Percentiles rank a stretch among this genome's conserved stretches.
Conservation (phyloP, 495 filamentous ascomycete genomes). For the Aspergillus sclerotiicarbonarius region DNA sequence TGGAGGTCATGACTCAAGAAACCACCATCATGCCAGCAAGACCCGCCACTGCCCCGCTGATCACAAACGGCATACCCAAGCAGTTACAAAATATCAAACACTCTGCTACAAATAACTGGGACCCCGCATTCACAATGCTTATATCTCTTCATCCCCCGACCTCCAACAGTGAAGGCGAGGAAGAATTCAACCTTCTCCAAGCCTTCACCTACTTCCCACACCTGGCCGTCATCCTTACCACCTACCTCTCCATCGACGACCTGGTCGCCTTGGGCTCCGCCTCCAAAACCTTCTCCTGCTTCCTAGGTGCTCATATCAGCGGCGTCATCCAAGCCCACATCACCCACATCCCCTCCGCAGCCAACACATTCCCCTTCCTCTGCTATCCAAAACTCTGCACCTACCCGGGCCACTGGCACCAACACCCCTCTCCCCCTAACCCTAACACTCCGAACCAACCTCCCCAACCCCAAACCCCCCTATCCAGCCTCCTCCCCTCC, state of each 20-base stretch:
- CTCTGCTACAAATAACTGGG: too few species aligned
- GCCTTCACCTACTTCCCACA: neutral
- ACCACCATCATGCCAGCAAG: too few species aligned
- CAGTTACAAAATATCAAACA: too few species aligned
- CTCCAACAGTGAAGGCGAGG: neutral
- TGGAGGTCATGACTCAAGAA: too few species aligned
- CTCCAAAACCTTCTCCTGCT: constrained; percentile 52
- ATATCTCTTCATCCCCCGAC: neutral
- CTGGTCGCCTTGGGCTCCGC: constrained; percentile 57
- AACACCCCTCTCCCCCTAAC: neutral
- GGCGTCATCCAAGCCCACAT: constrained; percentile 42
- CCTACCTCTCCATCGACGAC: constrained; percentile 27
- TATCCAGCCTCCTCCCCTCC: constrained; percentile 37
- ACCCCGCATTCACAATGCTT: too few species aligned
- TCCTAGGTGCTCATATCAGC: constrained; percentile 44
- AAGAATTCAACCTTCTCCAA: constrained; percentile 1
- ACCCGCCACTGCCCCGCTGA: too few species aligned
- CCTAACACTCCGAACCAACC: neutral
- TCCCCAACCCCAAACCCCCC: neutral
- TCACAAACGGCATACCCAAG: too few species aligned
- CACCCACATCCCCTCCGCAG: constrained; percentile 35
- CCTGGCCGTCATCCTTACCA: neutral
- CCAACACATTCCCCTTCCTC: constrained; percentile 40
- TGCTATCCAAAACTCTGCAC: constrained; percentile 53
- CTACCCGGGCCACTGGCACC: constrained; percentile 38